phyloP scores from a whole-genome alignment of 164 flowering plant genomes.

The Litsea cubeba region DNA sequence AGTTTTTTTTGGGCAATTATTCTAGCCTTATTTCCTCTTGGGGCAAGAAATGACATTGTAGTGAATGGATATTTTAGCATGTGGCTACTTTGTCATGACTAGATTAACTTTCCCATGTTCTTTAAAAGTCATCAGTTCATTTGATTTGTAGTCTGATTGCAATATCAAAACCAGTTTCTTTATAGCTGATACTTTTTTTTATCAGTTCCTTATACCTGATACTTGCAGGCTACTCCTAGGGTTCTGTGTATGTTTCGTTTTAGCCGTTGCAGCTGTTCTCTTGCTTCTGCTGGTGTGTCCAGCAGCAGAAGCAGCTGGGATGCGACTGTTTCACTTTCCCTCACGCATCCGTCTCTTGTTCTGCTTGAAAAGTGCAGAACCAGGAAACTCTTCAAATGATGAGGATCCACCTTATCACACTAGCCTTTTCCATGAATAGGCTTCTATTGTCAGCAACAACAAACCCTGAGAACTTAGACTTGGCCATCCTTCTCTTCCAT shows the following conservation, averaged over 20 bases:
- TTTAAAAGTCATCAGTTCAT: too few species aligned
- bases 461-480: conserved; percentile 45
- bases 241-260: conserved; percentile 23
- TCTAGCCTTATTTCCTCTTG: not conserved
- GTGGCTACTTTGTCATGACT: too few species aligned
- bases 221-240: conserved; percentile 6
- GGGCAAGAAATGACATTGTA: not conserved
- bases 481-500: conserved; percentile 42
- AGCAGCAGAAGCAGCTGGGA: conserved; percentile 36
- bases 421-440: conserved; percentile 59
- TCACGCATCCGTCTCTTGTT: conserved; percentile 44
- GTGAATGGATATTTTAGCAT: too few species aligned
- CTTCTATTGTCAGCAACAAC: conserved; percentile 43
- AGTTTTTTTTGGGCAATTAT: not conserved
- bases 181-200: too few species aligned
- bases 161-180: not conserved
- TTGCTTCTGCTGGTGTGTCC: conserved; percentile 17
- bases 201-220: not conserved
- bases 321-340: conserved; percentile 39
- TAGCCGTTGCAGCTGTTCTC: conserved; percentile 14
- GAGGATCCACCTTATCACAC: conserved; percentile 26
- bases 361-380: conserved; percentile 50
- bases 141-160: too few species aligned
- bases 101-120: too few species aligned
- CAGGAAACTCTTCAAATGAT: conserved; percentile 45